Evolutionary conservation across 345 rosid genomes (phyloP).

Genomic region (Bruguiera parviflora): DNA sequence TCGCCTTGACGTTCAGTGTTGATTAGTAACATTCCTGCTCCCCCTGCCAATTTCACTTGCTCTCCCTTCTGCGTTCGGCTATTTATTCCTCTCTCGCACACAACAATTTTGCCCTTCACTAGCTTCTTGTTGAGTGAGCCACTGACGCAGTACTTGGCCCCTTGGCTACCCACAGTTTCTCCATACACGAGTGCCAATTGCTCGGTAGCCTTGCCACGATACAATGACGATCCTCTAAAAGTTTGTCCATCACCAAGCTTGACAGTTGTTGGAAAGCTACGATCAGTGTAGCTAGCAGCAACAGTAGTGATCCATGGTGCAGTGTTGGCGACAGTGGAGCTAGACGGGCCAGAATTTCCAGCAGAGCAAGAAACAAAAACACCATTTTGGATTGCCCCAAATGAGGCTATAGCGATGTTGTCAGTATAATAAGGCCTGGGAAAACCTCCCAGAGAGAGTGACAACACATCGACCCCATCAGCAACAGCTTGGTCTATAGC

Average conservation of each 20-base stretch:
- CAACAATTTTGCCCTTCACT: slow-evolving; percentile 42
- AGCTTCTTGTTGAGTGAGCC: slow-evolving; percentile 29
- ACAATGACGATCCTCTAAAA: slow-evolving; percentile 50
- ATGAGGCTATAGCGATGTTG: slow-evolving; percentile 51
- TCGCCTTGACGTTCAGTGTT: slow-evolving; percentile 51
- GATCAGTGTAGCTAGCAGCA: slow-evolving; percentile 69
- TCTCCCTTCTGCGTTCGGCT: slow-evolving; percentile 26
- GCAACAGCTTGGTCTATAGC: slow-evolving; percentile 63
- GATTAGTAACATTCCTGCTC: slow-evolving; percentile 61
- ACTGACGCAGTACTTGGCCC: slow-evolving; percentile 39
- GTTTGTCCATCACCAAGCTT: slow-evolving; percentile 44
- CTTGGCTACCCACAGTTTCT: slow-evolving; percentile 42
- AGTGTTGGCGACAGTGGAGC: slow-evolving; percentile 48
- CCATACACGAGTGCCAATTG: slow-evolving; percentile 46
- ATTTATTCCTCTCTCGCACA: slow-evolving; percentile 29
- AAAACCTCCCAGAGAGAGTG: slow-evolving; percentile 61
- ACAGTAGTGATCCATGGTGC: slow-evolving; percentile 93
- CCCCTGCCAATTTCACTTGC: slow-evolving; percentile 52
- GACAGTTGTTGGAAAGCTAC: slow-evolving; percentile 60
- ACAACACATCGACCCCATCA: slow-evolving; percentile 77
- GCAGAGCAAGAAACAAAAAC: slow-evolving; percentile 80
- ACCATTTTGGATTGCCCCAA: slow-evolving; percentile 51
- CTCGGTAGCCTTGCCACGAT: slow-evolving; percentile 36
- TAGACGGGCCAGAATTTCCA: slow-evolving; percentile 63
- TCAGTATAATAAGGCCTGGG: slow-evolving; percentile 59